Evolutionary conservation across 352 stramenopile genomes (phyloP).

Genomic region (Sclerospora graminicola): DNA sequence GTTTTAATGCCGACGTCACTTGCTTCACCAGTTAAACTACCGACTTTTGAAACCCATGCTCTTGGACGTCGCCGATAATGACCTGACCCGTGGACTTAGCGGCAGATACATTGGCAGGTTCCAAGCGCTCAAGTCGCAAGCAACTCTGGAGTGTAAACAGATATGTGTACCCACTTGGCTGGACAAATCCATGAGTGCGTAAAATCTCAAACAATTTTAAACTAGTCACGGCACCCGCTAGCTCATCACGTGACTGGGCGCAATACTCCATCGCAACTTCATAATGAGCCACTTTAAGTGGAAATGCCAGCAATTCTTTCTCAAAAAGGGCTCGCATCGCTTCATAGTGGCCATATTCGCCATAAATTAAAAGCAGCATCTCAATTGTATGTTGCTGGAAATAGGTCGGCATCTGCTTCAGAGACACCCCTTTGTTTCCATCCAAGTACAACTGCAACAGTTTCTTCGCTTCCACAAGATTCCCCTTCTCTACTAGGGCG

Average conservation of each 20-base stretch:
- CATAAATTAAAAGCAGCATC: constrained; percentile 63
- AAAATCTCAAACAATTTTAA: constrained; percentile 70
- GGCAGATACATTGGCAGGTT: too few relatives aligned
- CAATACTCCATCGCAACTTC: constrained; percentile 67
- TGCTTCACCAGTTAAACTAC: too few relatives aligned
- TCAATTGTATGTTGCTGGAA: constrained; percentile 61
- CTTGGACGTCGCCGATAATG: too few relatives aligned
- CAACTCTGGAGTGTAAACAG: constrained; percentile 59
- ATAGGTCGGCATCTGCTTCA: constrained; percentile 41
- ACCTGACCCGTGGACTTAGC: too few relatives aligned
- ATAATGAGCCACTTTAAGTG: constrained; percentile 48
- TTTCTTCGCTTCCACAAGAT: constrained; percentile 36
- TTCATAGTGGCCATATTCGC: constrained; percentile 36
- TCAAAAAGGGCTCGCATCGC: constrained; percentile 39
- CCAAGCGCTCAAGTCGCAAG: constrained; percentile 34
- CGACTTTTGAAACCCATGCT: too few relatives aligned
- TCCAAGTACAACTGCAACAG: constrained; percentile 42
- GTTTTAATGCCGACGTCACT: too few relatives aligned
- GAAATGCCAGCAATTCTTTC: constrained; percentile 35
- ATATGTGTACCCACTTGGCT: constrained; percentile 67
- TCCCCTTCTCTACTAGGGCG: constrained; percentile 28
- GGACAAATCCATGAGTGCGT: constrained; percentile 54
- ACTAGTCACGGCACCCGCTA: constrained; percentile 30
- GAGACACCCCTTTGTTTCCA: constrained; percentile 21
- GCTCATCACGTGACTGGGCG: constrained; percentile 13